Evolutionary conservation across 495 filamentous ascomycete species (phyloP).

Genomic region (Rhypophila decipiens): DNA sequence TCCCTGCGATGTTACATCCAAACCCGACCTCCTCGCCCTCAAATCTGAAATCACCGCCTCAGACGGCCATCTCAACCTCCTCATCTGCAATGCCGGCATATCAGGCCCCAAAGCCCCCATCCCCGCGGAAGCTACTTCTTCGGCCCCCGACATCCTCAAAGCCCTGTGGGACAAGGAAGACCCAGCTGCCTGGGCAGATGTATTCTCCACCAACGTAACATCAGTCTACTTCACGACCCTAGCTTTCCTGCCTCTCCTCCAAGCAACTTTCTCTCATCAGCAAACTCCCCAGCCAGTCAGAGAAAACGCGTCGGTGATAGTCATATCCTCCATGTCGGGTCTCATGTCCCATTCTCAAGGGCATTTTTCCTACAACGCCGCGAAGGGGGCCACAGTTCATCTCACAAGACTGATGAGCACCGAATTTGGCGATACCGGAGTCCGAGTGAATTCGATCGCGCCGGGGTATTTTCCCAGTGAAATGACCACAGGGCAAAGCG

Average conservation of each 20-base stretch:
- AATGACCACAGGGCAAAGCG: constrained; percentile 24
- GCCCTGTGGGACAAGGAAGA: constrained; percentile 37
- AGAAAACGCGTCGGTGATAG: constrained; percentile 8
- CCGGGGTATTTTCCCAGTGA: constrained; percentile 59
- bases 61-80: constrained; percentile 48
- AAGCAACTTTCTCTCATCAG: constrained; percentile 34
- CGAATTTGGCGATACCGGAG: constrained; percentile 43
- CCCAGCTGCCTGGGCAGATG: constrained; percentile 43
- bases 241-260: constrained; percentile 52
- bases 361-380: constrained; percentile 51
- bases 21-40: constrained; percentile 44
- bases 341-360: constrained; percentile 45
- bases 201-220: constrained; percentile 51
- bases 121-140: constrained; percentile 32
- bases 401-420: constrained; percentile 55
- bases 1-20: constrained; percentile 56
- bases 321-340: constrained; percentile 52
- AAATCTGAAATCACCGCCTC: constrained; percentile 36
- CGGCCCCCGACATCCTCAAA: too few species aligned
- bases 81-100: constrained; percentile 56
- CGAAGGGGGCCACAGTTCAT: constrained; percentile 54
- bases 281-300: too few species aligned
- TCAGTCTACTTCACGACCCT: constrained; percentile 53
- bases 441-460: constrained; percentile 54
- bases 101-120: constrained; percentile 31